A percentile compares a stretch with the other conserved stretches of the same genome.
Evolutionary conservation across 176 grass and related monocot species (phyloP).

Genomic region (Stipa capillata): DNA sequence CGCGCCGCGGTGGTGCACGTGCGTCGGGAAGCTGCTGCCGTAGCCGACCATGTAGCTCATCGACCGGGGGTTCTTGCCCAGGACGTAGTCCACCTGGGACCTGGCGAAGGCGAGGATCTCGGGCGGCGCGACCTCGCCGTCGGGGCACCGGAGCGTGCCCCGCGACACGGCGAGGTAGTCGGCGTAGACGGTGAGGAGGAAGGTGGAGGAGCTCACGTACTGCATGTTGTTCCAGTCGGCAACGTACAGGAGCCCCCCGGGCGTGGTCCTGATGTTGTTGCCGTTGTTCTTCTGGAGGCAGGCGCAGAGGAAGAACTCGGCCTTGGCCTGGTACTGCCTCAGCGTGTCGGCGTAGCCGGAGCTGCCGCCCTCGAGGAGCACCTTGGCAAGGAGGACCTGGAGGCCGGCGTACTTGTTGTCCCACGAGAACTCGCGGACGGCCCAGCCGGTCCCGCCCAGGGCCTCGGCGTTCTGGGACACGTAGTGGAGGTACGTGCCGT

Average conservation of each 20-base stretch:
- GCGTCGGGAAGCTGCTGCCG: slow-evolving; percentile 45
- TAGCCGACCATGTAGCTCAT: slow-evolving; percentile 92
- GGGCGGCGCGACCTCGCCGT: slow-evolving; percentile 47
- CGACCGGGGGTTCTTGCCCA: slow-evolving; percentile 71
- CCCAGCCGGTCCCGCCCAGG: slow-evolving; percentile 72
- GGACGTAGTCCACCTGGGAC: slow-evolving; percentile 77
- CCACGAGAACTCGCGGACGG: slow-evolving; percentile 83
- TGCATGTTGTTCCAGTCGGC: slow-evolving; percentile 95
- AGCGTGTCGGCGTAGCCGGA: slow-evolving; percentile 32
- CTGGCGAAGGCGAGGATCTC: slow-evolving; percentile 51
- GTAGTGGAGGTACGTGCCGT: slow-evolving; percentile 62
- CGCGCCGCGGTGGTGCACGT: slow-evolving; percentile 84
- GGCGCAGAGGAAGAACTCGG: slow-evolving; percentile 90
- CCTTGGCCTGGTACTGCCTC: slow-evolving; percentile 80
- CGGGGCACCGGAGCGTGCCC: slow-evolving; percentile 52
- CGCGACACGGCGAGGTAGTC: slow-evolving; percentile 42
- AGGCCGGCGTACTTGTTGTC: slow-evolving; percentile 96
- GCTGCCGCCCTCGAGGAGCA: slow-evolving; percentile 28
- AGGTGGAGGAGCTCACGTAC: slow-evolving; percentile 60
- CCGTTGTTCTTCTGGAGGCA: slow-evolving; percentile 87
- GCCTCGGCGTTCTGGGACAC: slow-evolving; percentile 45
- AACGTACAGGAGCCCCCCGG: slow-evolving; percentile 61
- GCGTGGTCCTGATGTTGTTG: slow-evolving; percentile 58
- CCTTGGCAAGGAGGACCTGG: slow-evolving; percentile 83
- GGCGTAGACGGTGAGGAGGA: slow-evolving; percentile 76